Percentiles rank a stretch among this genome's conserved stretches.
These are phyloP conservation scores for Eremochloa ophiuroides DNA, from an alignment of 176 grass and related monocot genomes.

Conservation along the genomic window DNA sequence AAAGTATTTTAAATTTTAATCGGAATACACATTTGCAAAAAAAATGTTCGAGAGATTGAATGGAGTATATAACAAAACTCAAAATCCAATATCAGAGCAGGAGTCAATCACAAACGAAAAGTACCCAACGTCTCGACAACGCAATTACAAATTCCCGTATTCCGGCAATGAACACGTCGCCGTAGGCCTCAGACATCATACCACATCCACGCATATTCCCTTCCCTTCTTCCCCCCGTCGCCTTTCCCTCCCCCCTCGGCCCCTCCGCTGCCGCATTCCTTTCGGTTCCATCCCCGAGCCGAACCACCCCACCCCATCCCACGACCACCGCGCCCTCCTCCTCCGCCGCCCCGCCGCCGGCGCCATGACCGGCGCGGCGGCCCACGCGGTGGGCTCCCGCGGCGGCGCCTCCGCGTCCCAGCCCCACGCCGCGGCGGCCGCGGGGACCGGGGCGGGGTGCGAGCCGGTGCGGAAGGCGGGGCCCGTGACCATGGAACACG, in stretches of 20 bases:
- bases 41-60: neutral
- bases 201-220: constrained; percentile 31
- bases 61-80: no score
- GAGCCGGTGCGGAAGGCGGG: constrained; percentile 65
- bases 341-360: constrained; percentile 18
- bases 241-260: neutral
- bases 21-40: neutral
- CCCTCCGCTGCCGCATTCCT: neutral
- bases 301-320: constrained; percentile 24
- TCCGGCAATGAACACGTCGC: neutral
- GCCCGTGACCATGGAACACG: constrained; percentile 87
- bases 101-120: neutral
- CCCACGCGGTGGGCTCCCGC: constrained; percentile 37
- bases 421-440: neutral
- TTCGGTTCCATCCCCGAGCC: neutral
- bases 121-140: neutral
- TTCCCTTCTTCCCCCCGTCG: neutral
- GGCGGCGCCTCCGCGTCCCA: neutral
- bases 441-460: constrained; percentile 1
- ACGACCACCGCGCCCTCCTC: neutral
- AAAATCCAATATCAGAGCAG: neutral
- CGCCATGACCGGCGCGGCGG: constrained; percentile 62
- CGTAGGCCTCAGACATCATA: neutral
- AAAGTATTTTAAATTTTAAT: neutral
- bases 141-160: constrained; percentile 8